Evolutionary conservation across 805 yeast species (phyloP).

Genomic region (Candida insectorum): DNA sequence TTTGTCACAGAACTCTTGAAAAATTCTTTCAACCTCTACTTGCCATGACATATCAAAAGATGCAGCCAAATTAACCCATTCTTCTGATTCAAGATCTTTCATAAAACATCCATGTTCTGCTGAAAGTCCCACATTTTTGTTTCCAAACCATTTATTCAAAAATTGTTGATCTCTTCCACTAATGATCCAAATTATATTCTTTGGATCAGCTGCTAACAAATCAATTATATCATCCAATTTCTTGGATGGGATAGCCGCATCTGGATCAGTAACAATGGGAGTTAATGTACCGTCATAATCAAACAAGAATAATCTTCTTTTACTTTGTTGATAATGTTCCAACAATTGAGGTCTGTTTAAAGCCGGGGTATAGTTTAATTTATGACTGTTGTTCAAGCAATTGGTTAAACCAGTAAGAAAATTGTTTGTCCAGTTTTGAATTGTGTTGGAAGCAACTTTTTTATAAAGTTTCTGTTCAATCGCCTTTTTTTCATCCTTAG

Average conservation of each 20-base stretch:
- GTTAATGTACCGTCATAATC: constrained; percentile 98
- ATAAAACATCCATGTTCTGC: constrained; percentile 98
- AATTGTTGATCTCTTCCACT: constrained; percentile 93
- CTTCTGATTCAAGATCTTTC: constrained; percentile 58
- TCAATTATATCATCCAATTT: constrained; percentile 59
- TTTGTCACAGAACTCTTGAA: constrained; percentile 71
- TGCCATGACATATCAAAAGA: constrained; percentile 94
- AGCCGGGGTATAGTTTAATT: constrained; percentile 61
- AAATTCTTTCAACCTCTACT: constrained; percentile 68
- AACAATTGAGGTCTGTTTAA: constrained; percentile 67
- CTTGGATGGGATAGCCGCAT: constrained; percentile 94
- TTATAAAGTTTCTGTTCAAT: constrained; percentile 56
- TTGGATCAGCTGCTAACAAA: constrained; percentile 66
- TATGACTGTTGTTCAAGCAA: constrained; percentile 35
- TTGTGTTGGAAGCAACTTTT: constrained; percentile 65
- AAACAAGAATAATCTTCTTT: constrained; percentile 76
- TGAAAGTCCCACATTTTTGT: constrained; percentile 70
- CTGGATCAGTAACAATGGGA: constrained; percentile 94
- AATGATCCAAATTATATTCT: constrained; percentile 89
- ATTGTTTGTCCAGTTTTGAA: constrained; percentile 74
- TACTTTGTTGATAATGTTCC: constrained; percentile 55
- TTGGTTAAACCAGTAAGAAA: constrained; percentile 52
- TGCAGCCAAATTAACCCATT: constrained; percentile 85
- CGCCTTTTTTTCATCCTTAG: constrained; percentile 39
- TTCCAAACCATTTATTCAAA: constrained; percentile 84